A percentile compares a stretch with the other conserved stretches of the same genome.
Conservation (phyloP, 148 eudicot genomes). For the Selenicereus undatus region DNA sequence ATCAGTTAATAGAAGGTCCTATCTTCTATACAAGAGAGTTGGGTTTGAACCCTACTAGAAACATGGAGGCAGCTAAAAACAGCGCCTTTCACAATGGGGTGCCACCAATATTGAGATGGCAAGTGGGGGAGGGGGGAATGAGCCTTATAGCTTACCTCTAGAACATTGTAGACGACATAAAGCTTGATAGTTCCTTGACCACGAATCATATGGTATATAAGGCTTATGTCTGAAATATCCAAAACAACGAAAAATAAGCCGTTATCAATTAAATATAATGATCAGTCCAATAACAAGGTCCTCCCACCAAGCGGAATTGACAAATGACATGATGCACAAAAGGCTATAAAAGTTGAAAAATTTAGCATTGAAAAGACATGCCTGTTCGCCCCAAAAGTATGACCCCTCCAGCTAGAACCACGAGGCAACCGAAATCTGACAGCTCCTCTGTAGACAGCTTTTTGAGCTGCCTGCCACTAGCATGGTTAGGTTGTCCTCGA, state of each 20-base stretch:
- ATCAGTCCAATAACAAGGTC: background rate
- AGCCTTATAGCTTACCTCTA: conserved; percentile 56
- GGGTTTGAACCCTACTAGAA: background rate
- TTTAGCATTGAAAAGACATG: conserved; percentile 11
- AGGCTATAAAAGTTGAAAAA: background rate
- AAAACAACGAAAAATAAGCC: conserved; percentile 21
- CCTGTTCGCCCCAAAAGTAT: conserved; percentile 74
- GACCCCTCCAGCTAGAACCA: conserved; percentile 64
- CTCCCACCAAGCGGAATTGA: conserved; percentile 1
- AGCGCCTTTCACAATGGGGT: background rate
- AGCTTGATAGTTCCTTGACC: conserved; percentile 96
- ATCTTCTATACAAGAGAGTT: background rate
- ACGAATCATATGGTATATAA: conserved; percentile 98
- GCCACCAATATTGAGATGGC: background rate
- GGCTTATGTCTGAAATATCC: conserved; percentile 76
- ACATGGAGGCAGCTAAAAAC: background rate
- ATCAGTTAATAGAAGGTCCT: background rate
- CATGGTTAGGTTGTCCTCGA: conserved; percentile 36
- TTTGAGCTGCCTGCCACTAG: conserved; percentile 78
- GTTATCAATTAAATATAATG: background rate
- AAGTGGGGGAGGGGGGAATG: background rate
- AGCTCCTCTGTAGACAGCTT: conserved; percentile 75
- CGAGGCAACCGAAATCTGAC: conserved; percentile 78
- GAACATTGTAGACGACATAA: conserved; percentile 93
- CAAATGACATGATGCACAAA: conserved; percentile 9